phyloP scores from a whole-genome alignment of 495 filamentous ascomycete genomes.

The Pyronema domesticum region DNA sequence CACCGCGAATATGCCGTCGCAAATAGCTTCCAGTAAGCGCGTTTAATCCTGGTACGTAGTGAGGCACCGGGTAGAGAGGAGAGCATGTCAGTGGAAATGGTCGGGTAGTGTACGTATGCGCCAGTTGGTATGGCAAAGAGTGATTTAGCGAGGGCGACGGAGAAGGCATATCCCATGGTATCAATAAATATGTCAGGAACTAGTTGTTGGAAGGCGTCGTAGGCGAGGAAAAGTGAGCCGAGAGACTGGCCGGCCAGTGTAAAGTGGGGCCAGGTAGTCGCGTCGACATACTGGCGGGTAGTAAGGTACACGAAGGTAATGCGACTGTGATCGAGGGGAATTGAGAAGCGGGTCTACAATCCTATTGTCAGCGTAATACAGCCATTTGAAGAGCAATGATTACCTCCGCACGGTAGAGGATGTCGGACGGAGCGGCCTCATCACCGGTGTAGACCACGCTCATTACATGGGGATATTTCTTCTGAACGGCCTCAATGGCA shows the following conservation, averaged over 20 bases:
- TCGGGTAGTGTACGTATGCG: conserved; percentile 95
- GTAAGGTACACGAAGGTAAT: conserved; percentile 78
- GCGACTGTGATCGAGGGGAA: conserved; percentile 65
- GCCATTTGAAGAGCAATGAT: neutral
- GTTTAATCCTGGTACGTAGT: conserved; percentile 38
- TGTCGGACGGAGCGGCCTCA: conserved; percentile 61
- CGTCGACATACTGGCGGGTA: conserved; percentile 66
- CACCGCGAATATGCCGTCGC: conserved; percentile 63
- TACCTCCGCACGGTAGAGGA: conserved; percentile 62
- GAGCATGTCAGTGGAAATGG: conserved; percentile 97
- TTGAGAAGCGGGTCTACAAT: conserved; percentile 68
- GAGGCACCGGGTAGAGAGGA: conserved; percentile 48
- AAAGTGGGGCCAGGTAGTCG: conserved; percentile 74
- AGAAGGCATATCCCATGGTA: conserved; percentile 95
- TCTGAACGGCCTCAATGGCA: conserved; percentile 78
- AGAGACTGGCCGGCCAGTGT: conserved; percentile 87
- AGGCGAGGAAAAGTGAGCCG: conserved; percentile 69
- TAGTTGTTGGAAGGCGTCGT: conserved; percentile 80
- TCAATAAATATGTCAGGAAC: conserved; percentile 90
- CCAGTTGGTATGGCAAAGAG: conserved; percentile 77
- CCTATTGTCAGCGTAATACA: conserved; percentile 1
- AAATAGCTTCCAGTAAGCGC: conserved; percentile 80
- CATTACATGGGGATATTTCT: conserved; percentile 69
- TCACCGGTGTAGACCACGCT: conserved; percentile 92
- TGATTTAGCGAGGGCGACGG: conserved; percentile 60